These are phyloP conservation scores for Alternaria brassicae DNA, from an alignment of 2,329 filamentous ascomycete genomes.

Conservation along the genomic window DNA sequence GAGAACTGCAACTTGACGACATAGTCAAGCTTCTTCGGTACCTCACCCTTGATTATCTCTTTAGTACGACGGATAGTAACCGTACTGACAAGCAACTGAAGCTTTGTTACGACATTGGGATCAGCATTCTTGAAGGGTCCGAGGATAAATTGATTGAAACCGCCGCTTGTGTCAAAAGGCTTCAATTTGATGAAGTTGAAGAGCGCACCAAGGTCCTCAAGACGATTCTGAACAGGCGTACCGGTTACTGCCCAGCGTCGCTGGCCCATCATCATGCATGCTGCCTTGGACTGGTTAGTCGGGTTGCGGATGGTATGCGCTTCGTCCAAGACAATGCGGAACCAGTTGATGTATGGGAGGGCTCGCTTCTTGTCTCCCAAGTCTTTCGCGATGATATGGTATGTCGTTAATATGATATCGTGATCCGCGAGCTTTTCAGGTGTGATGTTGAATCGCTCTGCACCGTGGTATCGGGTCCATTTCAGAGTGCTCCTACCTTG, in stretches of 20 bases:
- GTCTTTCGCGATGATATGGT: conserved; percentile 85
- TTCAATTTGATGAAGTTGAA: conserved; percentile 84
- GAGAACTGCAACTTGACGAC: conserved; percentile 78
- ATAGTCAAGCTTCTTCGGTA: conserved; percentile 72
- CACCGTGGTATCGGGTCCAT: conserved; percentile 87
- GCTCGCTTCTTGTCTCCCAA: conserved; percentile 67
- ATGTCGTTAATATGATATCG: conserved; percentile 91
- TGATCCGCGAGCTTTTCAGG: conserved; percentile 71
- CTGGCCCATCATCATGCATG: conserved; percentile 78
- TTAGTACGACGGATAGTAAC: conserved; percentile 91
- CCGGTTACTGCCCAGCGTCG: conserved; percentile 97
- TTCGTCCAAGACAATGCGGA: conserved; percentile 91
- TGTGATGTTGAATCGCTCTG: conserved; percentile 68
- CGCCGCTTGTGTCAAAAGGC: conserved; percentile 80
- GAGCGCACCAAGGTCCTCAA: conserved; percentile 84
- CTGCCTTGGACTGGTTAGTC: conserved; percentile 82
- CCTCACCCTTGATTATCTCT: conserved; percentile 71
- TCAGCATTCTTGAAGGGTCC: conserved; percentile 87
- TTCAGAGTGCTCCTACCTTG: conserved; percentile 63
- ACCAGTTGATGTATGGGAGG: conserved; percentile 84
- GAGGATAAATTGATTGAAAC: conserved; percentile 81
- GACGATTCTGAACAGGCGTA: conserved; percentile 90
- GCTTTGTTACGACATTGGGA: conserved; percentile 79
- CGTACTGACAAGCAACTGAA: conserved; percentile 91
- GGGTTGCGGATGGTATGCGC: conserved; percentile 93